Conservation (phyloP, 2,329 filamentous ascomycete genomes). For the Aspergillus pseudoglaucus region DNA sequence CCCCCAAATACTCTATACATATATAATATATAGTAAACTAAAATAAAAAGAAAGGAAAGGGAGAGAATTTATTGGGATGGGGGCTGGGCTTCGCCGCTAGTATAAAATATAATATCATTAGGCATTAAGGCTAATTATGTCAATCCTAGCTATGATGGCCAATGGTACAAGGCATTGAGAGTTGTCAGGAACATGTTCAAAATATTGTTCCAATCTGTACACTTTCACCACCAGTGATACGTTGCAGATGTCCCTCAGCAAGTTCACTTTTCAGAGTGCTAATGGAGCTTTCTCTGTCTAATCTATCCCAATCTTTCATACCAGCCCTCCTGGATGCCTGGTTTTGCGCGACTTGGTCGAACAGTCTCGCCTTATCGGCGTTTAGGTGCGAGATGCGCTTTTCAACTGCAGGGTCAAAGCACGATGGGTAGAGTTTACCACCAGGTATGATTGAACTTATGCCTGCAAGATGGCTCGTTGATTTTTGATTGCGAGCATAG, state of each 20-base stretch:
- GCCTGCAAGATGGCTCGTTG: constrained; percentile 34
- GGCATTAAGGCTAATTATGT: too few species aligned
- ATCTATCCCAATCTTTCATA: constrained; percentile 42
- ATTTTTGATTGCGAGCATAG: constrained; percentile 34
- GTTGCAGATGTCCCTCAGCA: constrained; percentile 42
- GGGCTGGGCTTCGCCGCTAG: too few species aligned
- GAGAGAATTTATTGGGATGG: too few species aligned
- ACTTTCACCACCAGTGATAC: constrained; percentile 40
- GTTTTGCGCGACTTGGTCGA: constrained; percentile 39
- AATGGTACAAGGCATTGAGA: too few species aligned
- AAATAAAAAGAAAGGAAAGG: too few species aligned
- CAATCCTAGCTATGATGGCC: too few species aligned
- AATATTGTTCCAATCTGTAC: constrained; percentile 36
- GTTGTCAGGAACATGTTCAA: constrained; percentile 11
- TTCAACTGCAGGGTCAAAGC: constrained; percentile 34
- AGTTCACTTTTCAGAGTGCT: constrained; percentile 43
- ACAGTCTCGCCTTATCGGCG: constrained; percentile 38
- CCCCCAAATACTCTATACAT: not conserved
- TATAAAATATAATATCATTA: too few species aligned
- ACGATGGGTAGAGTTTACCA: constrained; percentile 34
- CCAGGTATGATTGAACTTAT: constrained; percentile 36
- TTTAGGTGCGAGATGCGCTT: constrained; percentile 42
- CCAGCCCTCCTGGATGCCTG: constrained; percentile 37
- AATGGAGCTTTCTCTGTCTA: constrained; percentile 42
- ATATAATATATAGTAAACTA: not conserved